Evolutionary conservation across 1,284 basidiomycete species (phyloP).

Genomic region (Clitocybe nebularis): DNA sequence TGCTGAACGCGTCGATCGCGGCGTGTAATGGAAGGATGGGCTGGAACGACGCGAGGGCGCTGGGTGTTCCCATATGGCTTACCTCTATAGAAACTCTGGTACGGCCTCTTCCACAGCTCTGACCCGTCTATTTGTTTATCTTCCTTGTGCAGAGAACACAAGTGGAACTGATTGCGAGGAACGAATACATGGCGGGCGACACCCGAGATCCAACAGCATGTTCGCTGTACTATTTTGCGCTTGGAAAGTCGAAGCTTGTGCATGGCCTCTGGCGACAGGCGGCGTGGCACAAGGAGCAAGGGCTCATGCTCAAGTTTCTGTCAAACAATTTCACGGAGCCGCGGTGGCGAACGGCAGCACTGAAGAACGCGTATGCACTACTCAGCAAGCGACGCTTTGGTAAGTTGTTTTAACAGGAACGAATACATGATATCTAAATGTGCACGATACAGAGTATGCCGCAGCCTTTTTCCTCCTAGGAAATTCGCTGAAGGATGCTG

Average conservation of each 20-base stretch:
- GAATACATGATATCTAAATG: slow-evolving; percentile 5
- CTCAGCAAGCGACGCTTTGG: slow-evolving; percentile 91
- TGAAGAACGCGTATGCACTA: slow-evolving; percentile 96
- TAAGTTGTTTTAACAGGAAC: slow-evolving; percentile 32
- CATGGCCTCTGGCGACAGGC: slow-evolving; percentile 96
- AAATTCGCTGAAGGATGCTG: slow-evolving; percentile 84
- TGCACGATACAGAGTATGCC: slow-evolving; percentile 71
- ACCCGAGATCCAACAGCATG: slow-evolving; percentile 86
- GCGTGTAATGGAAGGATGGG: slow-evolving; percentile 81
- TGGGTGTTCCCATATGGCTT: slow-evolving; percentile 90
- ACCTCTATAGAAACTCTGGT: slow-evolving; percentile 76
- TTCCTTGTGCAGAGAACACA: slow-evolving; percentile 56
- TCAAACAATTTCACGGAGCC: slow-evolving; percentile 85
- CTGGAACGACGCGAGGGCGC: slow-evolving; percentile 82
- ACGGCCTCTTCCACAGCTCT: slow-evolving; percentile 3
- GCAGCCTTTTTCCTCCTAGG: slow-evolving; percentile 97
- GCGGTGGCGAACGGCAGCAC: slow-evolving; percentile 89
- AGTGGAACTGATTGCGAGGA: slow-evolving; percentile 88
- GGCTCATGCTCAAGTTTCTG: slow-evolving; percentile 89
- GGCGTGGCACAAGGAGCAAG: slow-evolving; percentile 89
- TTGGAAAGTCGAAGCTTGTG: slow-evolving; percentile 89
- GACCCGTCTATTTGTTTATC: slow-evolving; percentile 1
- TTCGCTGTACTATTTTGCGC: slow-evolving; percentile 91
- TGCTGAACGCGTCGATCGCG: slow-evolving; percentile 67
- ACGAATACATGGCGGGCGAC: slow-evolving; percentile 86